These are phyloP conservation scores for Aaosphaeria arxii DNA, from an alignment of 2,329 filamentous ascomycete species.

Conservation along the genomic window DNA sequence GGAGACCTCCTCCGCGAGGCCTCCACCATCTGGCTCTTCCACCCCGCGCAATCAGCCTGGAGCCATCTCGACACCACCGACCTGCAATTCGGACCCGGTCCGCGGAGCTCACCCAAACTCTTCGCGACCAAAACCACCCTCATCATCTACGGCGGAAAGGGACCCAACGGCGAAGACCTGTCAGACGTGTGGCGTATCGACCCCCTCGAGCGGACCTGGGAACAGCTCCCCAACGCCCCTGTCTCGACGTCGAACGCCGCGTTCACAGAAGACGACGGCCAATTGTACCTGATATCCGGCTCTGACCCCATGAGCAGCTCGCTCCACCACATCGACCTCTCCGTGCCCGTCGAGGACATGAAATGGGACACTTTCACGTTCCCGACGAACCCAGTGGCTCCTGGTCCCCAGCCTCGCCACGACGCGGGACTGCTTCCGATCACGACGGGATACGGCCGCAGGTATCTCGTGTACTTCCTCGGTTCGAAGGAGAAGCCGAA, in stretches of 20 bases:
- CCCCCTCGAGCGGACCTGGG: constrained; percentile 17
- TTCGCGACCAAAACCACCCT: constrained; percentile 19
- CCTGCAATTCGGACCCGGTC: constrained; percentile 14
- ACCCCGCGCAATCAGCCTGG: constrained; percentile 28
- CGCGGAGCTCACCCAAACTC: constrained; percentile 15
- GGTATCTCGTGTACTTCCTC: constrained; percentile 45
- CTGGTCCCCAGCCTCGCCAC: constrained; percentile 40
- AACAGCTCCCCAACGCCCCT: constrained; percentile 22
- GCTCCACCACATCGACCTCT: constrained; percentile 23
- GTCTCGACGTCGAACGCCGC: constrained; percentile 33
- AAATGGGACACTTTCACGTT: constrained; percentile 41
- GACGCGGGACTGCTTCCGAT: constrained; percentile 40
- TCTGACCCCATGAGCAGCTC: constrained; percentile 28
- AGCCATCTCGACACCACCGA: constrained; percentile 8
- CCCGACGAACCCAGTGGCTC: constrained; percentile 42
- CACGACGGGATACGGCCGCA: constrained; percentile 43
- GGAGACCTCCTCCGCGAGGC: constrained; percentile 33
- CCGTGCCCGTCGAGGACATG: constrained; percentile 11
- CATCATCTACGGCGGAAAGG: constrained; percentile 23
- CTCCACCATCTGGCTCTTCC: constrained; percentile 42
- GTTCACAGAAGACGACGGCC: constrained; percentile 24
- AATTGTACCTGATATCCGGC: constrained; percentile 40
- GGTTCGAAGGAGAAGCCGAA: constrained; percentile 16
- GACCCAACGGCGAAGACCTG: constrained; percentile 14
- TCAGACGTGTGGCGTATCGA: constrained; percentile 27